Base-by-base conservation (phyloP, 2,329 filamentous ascomycete species). In the Pestalotiopsis sp. region DNA sequence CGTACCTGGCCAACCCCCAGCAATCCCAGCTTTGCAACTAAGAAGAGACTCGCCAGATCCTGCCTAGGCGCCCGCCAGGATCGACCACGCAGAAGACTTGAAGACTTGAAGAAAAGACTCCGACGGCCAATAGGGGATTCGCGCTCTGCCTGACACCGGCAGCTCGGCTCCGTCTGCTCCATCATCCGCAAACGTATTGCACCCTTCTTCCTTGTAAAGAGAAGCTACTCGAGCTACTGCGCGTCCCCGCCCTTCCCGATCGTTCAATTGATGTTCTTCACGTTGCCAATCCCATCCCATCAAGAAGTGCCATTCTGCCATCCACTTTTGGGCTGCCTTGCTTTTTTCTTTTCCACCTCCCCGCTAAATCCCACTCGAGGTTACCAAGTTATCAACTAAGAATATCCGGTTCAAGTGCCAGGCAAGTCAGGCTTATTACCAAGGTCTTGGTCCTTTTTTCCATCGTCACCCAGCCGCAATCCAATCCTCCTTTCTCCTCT, bases 171-270 rank as follows among this genome's bases (percentile, higher is more conserved):
- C n/a, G 17, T 20, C 13, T 56, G 14, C 49, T 27, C 45, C 17
- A 45, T 52, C 64, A 59, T 45, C 64, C 57, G 64, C 64, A 66
- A 66, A 59, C 64, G 64, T 66, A 49, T 65, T 65, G 12, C 20
- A 65, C 63, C 45, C 45, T 36, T 27, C 14, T 45, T 36, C 45
- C 52, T 36, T 57, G n/a, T 6, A 56, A 20, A 36, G n/a, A 36
- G 11, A 58, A 61, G 58, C 58, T 60, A 61, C 27, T 60, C 39
- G 25, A 17, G 17, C 45, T 38, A 31, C 63, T 38, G 41, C 36
- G 36, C 63, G 39, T 36, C 36, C 41, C 49, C 63, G 36, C 25
- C 49, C 25, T 45, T 31, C 63, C 20, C 36, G 25, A 62, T 27
- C 60, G 31, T 60, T 36, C 27, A 31, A 31, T 23, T 23, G 20